Percentiles rank a stretch among this genome's conserved stretches.
phyloP scores from a whole-genome alignment of 169 alveolate genomes.

The Plasmodium gallinaceum region DNA sequence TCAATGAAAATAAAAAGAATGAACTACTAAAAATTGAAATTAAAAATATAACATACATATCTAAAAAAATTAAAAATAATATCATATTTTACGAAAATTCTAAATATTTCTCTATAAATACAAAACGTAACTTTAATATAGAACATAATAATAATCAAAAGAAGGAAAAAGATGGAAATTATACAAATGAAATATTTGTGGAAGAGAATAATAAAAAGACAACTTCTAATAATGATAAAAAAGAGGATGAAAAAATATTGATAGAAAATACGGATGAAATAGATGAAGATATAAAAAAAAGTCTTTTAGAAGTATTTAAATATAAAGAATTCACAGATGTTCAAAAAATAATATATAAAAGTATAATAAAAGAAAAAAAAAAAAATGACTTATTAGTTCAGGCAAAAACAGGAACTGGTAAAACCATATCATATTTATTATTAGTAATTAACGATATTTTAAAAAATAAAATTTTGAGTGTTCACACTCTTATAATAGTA shows the following conservation, averaged over 20 bases:
- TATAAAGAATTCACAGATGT: slow-evolving; percentile 76
- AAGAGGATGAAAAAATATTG: not conserved
- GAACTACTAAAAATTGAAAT: not conserved
- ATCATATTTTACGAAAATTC: not conserved
- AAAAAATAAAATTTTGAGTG: slow-evolving; percentile 87
- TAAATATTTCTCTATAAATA: not conserved
- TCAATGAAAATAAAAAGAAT: not conserved
- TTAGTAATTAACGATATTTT: slow-evolving; percentile 93
- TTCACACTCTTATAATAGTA: slow-evolving; percentile 92
- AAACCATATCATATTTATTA: slow-evolving; percentile 92
- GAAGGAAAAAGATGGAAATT: not conserved
- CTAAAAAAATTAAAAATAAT: not conserved
- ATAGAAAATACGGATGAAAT: slow-evolving; percentile 52
- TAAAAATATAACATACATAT: not conserved
- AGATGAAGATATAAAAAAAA: slow-evolving; percentile 51
- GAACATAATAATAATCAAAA: not conserved
- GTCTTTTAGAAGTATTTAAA: slow-evolving; percentile 60
- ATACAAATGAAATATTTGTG: not conserved
- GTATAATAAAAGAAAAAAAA: slow-evolving; percentile 54
- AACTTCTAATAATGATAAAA: not conserved
- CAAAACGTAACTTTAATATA: not conserved
- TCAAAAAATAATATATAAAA: slow-evolving; percentile 68
- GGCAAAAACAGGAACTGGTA: slow-evolving; percentile 97
- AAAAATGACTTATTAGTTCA: slow-evolving; percentile 90
- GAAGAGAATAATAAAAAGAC: not conserved